Percentiles rank a stretch among this genome's conserved stretches.
These are phyloP conservation scores for Cotoneaster glaucophyllus DNA, from an alignment of 306 rosid genomes.

Conservation along the genomic window DNA sequence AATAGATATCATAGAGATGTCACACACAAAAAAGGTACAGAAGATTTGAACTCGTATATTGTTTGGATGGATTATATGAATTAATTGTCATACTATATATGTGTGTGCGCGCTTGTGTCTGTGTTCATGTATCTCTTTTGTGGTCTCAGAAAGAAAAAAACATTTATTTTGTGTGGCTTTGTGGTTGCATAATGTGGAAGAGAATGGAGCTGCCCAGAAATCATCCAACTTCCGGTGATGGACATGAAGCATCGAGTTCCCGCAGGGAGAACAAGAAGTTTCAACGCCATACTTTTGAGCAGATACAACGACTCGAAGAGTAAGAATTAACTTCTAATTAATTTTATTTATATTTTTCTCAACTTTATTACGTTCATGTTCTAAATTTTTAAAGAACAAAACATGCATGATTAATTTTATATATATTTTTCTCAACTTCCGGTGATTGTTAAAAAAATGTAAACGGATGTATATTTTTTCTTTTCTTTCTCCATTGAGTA, in stretches of 20 bases:
- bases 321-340: conserved; percentile 17
- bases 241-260: conserved; percentile 18
- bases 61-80: not conserved
- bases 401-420: not conserved
- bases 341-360: not conserved
- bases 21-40: too few relatives aligned
- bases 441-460: not conserved
- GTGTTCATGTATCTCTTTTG: not conserved
- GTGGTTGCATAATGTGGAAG: not conserved
- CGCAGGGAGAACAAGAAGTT: conserved; percentile 18
- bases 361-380: not conserved
- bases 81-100: not conserved
- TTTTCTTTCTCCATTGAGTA: not conserved
- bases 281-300: conserved; percentile 43
- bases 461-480: not conserved
- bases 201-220: conserved; percentile 30
- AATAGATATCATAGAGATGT: too few relatives aligned
- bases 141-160: not conserved
- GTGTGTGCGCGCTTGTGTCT: not conserved
- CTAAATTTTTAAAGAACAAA: not conserved
- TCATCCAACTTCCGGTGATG: conserved; percentile 31
- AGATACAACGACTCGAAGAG: conserved; percentile 53
- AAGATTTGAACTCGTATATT: not conserved
- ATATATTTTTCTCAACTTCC: too few relatives aligned
- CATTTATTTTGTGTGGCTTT: not conserved